Conservation (phyloP, 495 filamentous ascomycete species). For the Aspergillus biplanus region DNA sequence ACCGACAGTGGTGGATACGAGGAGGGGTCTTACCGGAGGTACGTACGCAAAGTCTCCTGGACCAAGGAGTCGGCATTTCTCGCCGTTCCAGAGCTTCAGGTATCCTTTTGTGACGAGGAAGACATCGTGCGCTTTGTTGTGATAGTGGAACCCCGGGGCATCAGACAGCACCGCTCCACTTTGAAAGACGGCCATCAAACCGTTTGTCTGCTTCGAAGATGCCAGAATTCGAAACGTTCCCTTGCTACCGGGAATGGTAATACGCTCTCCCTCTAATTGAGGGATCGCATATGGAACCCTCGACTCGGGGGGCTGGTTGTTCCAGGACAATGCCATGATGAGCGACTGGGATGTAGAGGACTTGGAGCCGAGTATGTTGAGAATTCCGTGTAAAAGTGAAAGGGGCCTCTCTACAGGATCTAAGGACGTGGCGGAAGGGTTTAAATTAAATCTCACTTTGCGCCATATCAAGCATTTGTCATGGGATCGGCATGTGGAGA, state of each 20-base stretch:
- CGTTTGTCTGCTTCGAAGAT: conserved; percentile 49
- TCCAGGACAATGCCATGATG: conserved; percentile 35
- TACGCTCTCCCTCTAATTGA: conserved; percentile 47
- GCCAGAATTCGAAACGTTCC: conserved; percentile 48
- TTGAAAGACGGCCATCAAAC: conserved; percentile 50
- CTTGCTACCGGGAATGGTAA: conserved; percentile 50
- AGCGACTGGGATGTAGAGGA: too few relatives aligned
- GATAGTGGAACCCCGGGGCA: conserved; percentile 53
- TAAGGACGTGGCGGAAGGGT: too few relatives aligned
- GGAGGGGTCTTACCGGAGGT: conserved; percentile 40
- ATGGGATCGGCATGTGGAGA: too few relatives aligned
- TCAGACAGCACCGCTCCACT: conserved; percentile 46
- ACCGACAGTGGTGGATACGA: not conserved
- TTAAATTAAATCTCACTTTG: too few relatives aligned
- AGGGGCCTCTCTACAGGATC: too few relatives aligned
- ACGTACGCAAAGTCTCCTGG: conserved; percentile 55
- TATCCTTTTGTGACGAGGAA: conserved; percentile 52
- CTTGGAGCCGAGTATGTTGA: too few relatives aligned
- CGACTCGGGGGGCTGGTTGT: conserved; percentile 29
- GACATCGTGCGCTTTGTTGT: conserved; percentile 52
- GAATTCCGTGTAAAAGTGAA: too few relatives aligned
- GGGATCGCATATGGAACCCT: conserved; percentile 45
- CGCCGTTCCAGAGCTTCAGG: conserved; percentile 52
- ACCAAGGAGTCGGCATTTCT: conserved; percentile 46
- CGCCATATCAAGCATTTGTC: too few relatives aligned